These are phyloP conservation scores for Blastobotrys parvus DNA, from an alignment of 805 yeast genomes.

Conservation along the genomic window DNA sequence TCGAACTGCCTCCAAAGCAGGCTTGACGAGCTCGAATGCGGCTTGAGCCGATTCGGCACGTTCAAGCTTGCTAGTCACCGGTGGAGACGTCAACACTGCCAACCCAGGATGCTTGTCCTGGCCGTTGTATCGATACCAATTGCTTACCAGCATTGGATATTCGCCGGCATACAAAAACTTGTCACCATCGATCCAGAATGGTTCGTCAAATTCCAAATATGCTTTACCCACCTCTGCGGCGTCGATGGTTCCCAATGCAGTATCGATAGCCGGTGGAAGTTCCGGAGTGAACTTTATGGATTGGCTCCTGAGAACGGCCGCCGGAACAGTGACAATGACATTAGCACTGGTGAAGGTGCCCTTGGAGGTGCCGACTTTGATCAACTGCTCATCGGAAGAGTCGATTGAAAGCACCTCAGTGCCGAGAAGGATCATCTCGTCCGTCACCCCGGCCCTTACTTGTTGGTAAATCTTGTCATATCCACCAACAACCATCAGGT, in stretches of 20 bases:
- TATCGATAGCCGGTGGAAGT: background rate
- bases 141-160: constrained; percentile 51
- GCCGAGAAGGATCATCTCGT: constrained; percentile 3
- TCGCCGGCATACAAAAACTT: constrained; percentile 42
- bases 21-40: constrained; percentile 19
- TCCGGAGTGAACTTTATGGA: constrained; percentile 8
- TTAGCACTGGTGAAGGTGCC: constrained; percentile 9
- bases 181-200: constrained; percentile 54
- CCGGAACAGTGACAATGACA: constrained; percentile 20
- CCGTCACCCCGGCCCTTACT: constrained; percentile 2
- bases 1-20: constrained; percentile 16
- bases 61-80: constrained; percentile 51
- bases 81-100: constrained; percentile 56
- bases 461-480: constrained; percentile 4
- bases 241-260: background rate
- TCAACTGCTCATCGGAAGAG: background rate
- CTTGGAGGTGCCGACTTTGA: constrained; percentile 1
- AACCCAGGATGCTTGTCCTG: constrained; percentile 39
- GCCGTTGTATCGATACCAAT: constrained; percentile 42
- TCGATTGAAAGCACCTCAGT: constrained; percentile 3
- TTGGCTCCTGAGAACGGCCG: constrained; percentile 18
- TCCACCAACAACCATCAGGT: constrained; percentile 7
- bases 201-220: constrained; percentile 52
- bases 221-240: constrained; percentile 50
- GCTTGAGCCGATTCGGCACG: constrained; percentile 33